Conservation (phyloP, 345 rosid genomes). For the Acer negundo region DNA sequence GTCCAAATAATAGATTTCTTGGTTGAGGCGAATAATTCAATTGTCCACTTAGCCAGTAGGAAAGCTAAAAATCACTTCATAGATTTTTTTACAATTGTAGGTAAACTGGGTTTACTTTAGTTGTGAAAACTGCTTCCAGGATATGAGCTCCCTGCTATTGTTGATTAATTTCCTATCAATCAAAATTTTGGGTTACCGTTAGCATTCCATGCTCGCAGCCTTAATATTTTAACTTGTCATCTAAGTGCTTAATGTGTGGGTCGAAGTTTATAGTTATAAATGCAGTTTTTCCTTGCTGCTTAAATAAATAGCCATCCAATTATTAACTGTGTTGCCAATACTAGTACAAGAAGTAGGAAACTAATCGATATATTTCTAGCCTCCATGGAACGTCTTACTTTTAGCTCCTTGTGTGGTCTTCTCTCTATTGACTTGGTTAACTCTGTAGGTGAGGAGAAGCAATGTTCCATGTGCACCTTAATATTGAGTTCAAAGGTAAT, state of each 20-base stretch:
- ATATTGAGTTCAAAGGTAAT: constrained; percentile 59
- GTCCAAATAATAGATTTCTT: neutral
- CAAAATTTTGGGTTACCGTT: neutral
- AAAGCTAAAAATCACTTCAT: neutral
- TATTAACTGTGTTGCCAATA: neutral
- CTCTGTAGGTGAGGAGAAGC: constrained; percentile 58
- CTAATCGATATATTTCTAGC: neutral
- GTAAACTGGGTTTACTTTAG: neutral
- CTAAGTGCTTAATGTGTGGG: neutral
- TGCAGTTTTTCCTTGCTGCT: no score
- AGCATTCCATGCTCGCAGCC: neutral
- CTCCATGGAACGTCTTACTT: neutral
- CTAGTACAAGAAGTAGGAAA: constrained; percentile 3
- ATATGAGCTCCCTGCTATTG: neutral
- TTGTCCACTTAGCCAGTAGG: neutral
- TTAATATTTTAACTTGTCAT: neutral
- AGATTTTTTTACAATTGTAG: no score
- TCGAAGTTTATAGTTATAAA: neutral
- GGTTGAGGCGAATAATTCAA: neutral
- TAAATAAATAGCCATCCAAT: no score
- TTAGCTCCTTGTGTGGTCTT: neutral
- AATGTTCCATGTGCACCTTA: constrained; percentile 56
- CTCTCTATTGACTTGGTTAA: neutral
- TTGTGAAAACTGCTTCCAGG: neutral
- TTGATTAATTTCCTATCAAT: neutral